Evolutionary conservation across 2,329 filamentous ascomycete species (phyloP).

Genomic region (Colletotrichum kahawae): DNA sequence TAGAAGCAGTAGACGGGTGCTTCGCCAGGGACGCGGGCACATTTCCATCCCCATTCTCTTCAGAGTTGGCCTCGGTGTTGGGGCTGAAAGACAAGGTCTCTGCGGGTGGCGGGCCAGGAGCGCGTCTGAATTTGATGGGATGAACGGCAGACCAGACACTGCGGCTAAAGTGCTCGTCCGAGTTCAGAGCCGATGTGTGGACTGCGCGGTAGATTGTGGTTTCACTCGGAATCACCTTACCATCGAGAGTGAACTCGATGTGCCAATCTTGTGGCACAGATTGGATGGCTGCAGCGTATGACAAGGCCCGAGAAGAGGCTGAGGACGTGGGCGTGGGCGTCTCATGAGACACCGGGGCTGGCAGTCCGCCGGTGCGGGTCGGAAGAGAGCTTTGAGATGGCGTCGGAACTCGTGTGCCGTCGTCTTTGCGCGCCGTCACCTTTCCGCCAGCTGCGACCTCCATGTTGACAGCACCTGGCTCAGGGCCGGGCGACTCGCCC

Average conservation of each 20-base stretch:
- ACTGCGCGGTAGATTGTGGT: constrained; percentile 97
- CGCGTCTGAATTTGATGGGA: constrained; percentile 88
- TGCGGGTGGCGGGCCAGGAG: constrained; percentile 79
- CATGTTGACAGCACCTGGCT: constrained; percentile 88
- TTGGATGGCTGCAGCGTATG: constrained; percentile 85
- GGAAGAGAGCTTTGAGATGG: constrained; percentile 66
- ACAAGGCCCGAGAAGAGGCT: constrained; percentile 69
- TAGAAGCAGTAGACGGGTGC: constrained; percentile 83
- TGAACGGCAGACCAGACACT: constrained; percentile 92
- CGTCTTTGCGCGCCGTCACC: constrained; percentile 89
- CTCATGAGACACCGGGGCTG: constrained; percentile 42
- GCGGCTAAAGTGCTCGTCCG: constrained; percentile 70
- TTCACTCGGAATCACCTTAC: constrained; percentile 83
- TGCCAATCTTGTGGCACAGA: constrained; percentile 92
- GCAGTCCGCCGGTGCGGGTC: constrained; percentile 44
- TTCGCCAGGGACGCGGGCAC: constrained; percentile 83
- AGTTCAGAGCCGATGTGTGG: constrained; percentile 61
- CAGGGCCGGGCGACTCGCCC: constrained; percentile 72
- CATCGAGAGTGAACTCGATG: constrained; percentile 90
- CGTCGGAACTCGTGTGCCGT: constrained; percentile 85
- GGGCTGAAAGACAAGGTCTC: constrained; percentile 68
- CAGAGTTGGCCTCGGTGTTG: constrained; percentile 51
- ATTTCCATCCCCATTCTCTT: constrained; percentile 57
- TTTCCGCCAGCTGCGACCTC: constrained; percentile 87
- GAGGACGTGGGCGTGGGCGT: constrained; percentile 55